Evolutionary conservation across 257 asterid genomes (phyloP).

Genomic region (Apocynum venetum): DNA sequence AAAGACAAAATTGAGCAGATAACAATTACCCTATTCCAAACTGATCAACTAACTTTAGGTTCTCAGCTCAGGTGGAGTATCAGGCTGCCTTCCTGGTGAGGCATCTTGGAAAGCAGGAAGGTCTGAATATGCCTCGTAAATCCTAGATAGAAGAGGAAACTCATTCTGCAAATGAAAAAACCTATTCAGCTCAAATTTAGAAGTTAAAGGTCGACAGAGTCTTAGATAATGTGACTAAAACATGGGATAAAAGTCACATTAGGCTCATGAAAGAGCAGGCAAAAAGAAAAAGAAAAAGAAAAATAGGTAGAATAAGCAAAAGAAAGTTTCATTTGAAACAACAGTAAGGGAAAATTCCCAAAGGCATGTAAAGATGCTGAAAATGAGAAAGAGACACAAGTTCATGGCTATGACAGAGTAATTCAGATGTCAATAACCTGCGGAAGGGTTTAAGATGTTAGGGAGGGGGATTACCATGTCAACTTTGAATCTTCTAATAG

Average conservation of each 20-base stretch:
- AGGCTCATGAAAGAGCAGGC: not conserved
- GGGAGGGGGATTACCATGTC: slow-evolving; percentile 44
- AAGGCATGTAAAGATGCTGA: not conserved
- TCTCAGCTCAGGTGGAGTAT: slow-evolving; percentile 33
- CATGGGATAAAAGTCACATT: not conserved
- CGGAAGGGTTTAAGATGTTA: not conserved
- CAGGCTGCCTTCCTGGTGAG: slow-evolving; percentile 59
- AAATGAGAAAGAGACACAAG: not conserved
- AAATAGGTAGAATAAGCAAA: not conserved
- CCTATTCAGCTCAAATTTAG: not conserved
- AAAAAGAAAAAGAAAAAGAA: not conserved
- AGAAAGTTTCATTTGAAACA: not conserved
- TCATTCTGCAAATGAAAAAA: slow-evolving; percentile 33
- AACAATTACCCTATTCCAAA: not conserved
- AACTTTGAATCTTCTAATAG: slow-evolving; percentile 45
- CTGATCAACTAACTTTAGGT: not conserved
- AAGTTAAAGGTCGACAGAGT: not conserved
- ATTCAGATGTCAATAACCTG: not conserved
- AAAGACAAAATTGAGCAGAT: no score
- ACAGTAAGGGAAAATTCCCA: not conserved
- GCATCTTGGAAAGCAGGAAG: slow-evolving; percentile 51
- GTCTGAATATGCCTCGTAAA: slow-evolving; percentile 38
- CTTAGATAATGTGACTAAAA: not conserved
- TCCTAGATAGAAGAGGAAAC: slow-evolving; percentile 43
- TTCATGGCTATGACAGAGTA: not conserved